phyloP scores from a whole-genome alignment of 164 flowering plant species.

The Stephania cephalantha region DNA sequence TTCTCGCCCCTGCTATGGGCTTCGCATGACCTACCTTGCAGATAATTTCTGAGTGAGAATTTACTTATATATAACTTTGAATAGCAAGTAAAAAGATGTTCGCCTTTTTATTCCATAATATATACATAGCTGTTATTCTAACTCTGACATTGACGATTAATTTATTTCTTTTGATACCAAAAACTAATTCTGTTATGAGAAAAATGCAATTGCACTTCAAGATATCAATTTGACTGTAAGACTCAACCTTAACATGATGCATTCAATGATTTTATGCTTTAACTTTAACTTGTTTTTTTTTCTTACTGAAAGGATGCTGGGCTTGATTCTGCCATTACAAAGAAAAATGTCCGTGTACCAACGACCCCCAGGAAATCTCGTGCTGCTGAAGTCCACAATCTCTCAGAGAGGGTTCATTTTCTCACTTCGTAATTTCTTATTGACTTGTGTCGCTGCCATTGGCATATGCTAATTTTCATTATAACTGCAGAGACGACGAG shows the following conservation, averaged over 20 bases:
- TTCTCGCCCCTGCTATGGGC: not conserved
- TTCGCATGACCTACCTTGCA: not conserved
- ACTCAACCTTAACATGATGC: not conserved
- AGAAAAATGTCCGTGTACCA: slow-evolving; percentile 52
- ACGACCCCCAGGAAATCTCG: slow-evolving; percentile 68
- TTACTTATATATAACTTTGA: not conserved
- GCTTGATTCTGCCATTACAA: slow-evolving; percentile 43
- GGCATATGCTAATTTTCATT: not conserved
- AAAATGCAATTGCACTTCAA: not conserved
- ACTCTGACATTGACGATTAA: not conserved
- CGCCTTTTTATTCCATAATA: not conserved
- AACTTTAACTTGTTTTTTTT: not conserved
- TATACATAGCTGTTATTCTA: not conserved
- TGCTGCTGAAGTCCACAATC: slow-evolving; percentile 95
- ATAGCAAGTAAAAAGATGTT: not conserved
- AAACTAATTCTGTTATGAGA: not conserved
- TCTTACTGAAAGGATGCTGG: slow-evolving; percentile 49
- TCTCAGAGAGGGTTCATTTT: slow-evolving; percentile 77
- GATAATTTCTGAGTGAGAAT: not conserved
- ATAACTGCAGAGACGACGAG: slow-evolving; percentile 75
- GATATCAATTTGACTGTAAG: not conserved
- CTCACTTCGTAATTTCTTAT: not conserved
- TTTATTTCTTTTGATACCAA: not conserved
- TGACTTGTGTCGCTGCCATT: not conserved
- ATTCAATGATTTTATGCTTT: not conserved